phyloP scores from a whole-genome alignment of 1,139 yeast species.

The Hemisphaericaspora lyxosophila region DNA sequence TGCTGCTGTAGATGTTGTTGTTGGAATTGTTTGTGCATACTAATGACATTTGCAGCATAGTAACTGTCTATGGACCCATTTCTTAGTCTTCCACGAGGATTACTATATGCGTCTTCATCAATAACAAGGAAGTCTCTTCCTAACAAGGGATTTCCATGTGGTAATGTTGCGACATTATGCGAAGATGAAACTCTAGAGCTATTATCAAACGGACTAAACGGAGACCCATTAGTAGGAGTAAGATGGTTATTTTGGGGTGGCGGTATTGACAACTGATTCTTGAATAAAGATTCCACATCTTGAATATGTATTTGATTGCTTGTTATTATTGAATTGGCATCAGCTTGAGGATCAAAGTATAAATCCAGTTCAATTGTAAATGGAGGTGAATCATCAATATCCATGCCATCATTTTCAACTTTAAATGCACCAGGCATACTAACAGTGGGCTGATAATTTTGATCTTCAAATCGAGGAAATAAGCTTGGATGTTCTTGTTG shows the following conservation, averaged over 20 bases:
- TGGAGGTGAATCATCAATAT: slow-evolving; percentile 41
- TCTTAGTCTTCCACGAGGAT: slow-evolving; percentile 14
- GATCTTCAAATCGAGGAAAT: slow-evolving; percentile 9
- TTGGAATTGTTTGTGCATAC: slow-evolving; percentile 8
- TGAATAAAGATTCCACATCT: slow-evolving; percentile 12
- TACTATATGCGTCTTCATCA: slow-evolving; percentile 13
- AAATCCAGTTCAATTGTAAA: slow-evolving; percentile 39
- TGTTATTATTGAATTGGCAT: slow-evolving; percentile 15
- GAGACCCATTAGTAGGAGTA: slow-evolving; percentile 9
- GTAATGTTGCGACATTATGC: slow-evolving; percentile 7
- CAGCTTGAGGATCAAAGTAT: slow-evolving; percentile 16
- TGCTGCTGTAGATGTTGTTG: slow-evolving; percentile 9
- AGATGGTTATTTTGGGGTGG: slow-evolving; percentile 8
- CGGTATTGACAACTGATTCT: slow-evolving; percentile 10
- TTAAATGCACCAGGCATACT: slow-evolving; percentile 36
- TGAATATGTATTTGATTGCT: slow-evolving; percentile 10
- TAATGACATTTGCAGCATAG: slow-evolving; percentile 17
- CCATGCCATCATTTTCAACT: slow-evolving; percentile 29
- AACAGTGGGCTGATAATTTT: slow-evolving; percentile 9
- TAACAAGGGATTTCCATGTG: slow-evolving; percentile 6
- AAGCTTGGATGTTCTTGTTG: slow-evolving; percentile 8
- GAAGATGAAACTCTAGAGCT: slow-evolving; percentile 14
- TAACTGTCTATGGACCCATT: slow-evolving; percentile 19
- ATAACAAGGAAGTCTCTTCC: slow-evolving; percentile 10
- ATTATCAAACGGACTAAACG: slow-evolving; percentile 13